Evolutionary conservation across 129 eudicot genomes (phyloP), one percentile per base, ranked within the genome.

Genomic region (Artemisia tridentata): DNA sequence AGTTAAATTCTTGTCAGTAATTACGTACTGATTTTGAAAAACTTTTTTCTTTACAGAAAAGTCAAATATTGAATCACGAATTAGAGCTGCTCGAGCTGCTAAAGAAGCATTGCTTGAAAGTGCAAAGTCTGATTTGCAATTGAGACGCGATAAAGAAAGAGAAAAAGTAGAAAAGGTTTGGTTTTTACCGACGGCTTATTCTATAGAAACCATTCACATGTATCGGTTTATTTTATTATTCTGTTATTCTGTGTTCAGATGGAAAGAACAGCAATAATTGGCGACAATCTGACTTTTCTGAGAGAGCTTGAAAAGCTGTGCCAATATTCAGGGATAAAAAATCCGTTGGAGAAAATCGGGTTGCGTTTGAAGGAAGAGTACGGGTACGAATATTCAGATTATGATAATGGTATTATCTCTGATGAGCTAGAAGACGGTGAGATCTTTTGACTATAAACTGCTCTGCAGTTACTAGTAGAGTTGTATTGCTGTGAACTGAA

Each of bases 51-150:
- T 16, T 19, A 78, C 77, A 78, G 81, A 78, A 63, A 78, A 78
- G 38, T 71, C 81, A 17, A 72, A 70, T 63, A 54, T 78, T 47
- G 81, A 78, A 46, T 78, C 81, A 11, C 65, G 77, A 25, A 78
- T 78, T 16, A 71, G 61, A 78, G 81, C 81, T 71, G 81, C 81
- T 45, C 62, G 81, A 7, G 81, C 81, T 53, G 81, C 81, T 17
- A 78, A 78, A 78, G 77, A 78, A 78, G 81, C 81, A 72, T 43
- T 71, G 25, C 54, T 78, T 0, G 72, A 78, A 66, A 71, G 51
- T 29, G 81, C 81, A 71, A 78, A 72, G 51, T 78, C 81, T 12
- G 81, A 78, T 46, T 63, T 78, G 72, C 81, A 78, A 72, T 27
- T 55, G 81, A 78, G 59, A 64, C 81, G 81, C 9, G 72, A 78